Percentiles rank a stretch among this genome's conserved stretches.
Evolutionary conservation across 768 basidiomycete species (phyloP).

Genomic region (Grammothele lineata): DNA sequence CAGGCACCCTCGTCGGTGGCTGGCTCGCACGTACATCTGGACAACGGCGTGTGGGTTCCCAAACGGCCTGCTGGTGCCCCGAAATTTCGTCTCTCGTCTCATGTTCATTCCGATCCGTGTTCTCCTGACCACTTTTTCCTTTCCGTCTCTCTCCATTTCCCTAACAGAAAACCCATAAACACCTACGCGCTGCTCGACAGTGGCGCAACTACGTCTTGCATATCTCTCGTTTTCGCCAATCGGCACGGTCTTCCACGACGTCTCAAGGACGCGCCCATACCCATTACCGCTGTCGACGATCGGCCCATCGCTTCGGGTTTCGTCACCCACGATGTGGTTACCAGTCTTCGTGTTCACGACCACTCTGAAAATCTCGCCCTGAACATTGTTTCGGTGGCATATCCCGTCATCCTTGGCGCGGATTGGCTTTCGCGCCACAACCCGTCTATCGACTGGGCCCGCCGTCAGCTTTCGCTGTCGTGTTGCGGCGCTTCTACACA

Average conservation of each 20-base stretch:
- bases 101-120: constrained; percentile 1
- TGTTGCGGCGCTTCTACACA: constrained; percentile 17
- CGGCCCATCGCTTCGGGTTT: constrained; percentile 36
- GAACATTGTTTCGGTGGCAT: constrained; percentile 28
- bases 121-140: constrained; percentile 22
- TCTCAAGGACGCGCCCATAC: constrained; percentile 28
- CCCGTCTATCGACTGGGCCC: constrained; percentile 31
- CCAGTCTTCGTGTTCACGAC: constrained; percentile 21
- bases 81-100: constrained; percentile 10
- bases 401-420: constrained; percentile 34
- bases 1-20: background rate
- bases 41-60: constrained; percentile 8
- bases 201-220: constrained; percentile 33
- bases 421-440: constrained; percentile 35
- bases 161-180: constrained; percentile 25
- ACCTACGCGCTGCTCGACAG: constrained; percentile 35
- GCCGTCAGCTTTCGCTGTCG: constrained; percentile 23
- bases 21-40: background rate
- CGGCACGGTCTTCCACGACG: constrained; percentile 30
- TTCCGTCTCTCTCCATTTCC: constrained; percentile 23
- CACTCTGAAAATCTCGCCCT: constrained; percentile 27
- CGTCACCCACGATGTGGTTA: constrained; percentile 33
- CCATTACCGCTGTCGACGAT: constrained; percentile 35
- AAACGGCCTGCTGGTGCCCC: constrained; percentile 5
- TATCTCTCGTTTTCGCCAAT: constrained; percentile 30